Evolutionary conservation across 805 yeast species (phyloP).

Genomic region (Blastobotrys terrestris): DNA sequence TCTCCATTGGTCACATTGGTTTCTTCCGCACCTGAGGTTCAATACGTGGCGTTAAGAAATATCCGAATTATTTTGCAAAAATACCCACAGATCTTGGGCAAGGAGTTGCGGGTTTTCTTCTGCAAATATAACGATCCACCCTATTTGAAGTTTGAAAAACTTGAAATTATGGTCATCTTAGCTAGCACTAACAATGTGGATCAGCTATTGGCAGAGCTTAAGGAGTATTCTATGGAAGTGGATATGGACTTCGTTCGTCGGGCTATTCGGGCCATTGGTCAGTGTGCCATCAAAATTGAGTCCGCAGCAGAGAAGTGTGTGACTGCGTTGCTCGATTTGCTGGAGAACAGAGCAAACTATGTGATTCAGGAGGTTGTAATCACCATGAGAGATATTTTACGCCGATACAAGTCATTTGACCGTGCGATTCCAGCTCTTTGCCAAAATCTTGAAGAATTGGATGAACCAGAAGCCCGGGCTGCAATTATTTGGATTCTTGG

Average conservation of each 20-base stretch:
- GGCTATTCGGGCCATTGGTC: conserved; percentile 86
- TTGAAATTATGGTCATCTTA: conserved; percentile 75
- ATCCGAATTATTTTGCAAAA: conserved; percentile 84
- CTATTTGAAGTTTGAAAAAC: conserved; percentile 90
- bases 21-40: conserved; percentile 88
- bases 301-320: conserved; percentile 62
- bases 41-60: conserved; percentile 86
- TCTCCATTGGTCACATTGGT: conserved; percentile 85
- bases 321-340: conserved; percentile 53
- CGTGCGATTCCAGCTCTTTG: conserved; percentile 42
- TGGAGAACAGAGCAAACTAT: conserved; percentile 64
- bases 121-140: conserved; percentile 86
- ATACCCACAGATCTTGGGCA: conserved; percentile 71
- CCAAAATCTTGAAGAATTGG: conserved; percentile 47
- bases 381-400: conserved; percentile 67
- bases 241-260: conserved; percentile 86
- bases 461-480: conserved; percentile 74
- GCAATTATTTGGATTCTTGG: conserved; percentile 84
- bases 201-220: conserved; percentile 65
- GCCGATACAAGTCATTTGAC: conserved; percentile 64
- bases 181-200: conserved; percentile 61
- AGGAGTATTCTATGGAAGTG: conserved; percentile 84
- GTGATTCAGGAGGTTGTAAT: conserved; percentile 76
- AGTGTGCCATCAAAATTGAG: conserved; percentile 73
- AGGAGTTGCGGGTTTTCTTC: conserved; percentile 83